Conservation (phyloP, 2,329 filamentous ascomycete genomes). For the Leptodontidium sp. region DNA sequence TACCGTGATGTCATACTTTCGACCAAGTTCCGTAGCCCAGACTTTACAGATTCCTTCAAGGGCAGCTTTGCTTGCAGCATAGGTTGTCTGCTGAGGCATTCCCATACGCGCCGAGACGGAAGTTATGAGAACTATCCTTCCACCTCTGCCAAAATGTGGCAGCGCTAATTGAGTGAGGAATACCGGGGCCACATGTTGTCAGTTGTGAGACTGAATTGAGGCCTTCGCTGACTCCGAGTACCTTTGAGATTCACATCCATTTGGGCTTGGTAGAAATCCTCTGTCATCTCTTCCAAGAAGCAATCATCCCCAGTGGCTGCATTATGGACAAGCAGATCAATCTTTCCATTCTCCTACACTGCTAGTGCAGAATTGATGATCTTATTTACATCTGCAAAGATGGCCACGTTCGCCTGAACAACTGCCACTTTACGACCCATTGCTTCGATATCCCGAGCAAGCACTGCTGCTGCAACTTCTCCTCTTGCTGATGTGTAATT, state of each 20-base stretch:
- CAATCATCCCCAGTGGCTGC: slow-evolving; percentile 29
- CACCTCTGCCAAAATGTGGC: slow-evolving; percentile 56
- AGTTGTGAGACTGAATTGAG: neutral
- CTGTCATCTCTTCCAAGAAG: slow-evolving; percentile 52
- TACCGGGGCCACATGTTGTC: slow-evolving; percentile 56
- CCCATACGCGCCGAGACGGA: slow-evolving; percentile 60
- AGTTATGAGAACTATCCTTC: slow-evolving; percentile 66
- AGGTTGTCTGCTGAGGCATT: slow-evolving; percentile 57
- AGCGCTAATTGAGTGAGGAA: slow-evolving; percentile 62
- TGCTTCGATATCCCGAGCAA: slow-evolving; percentile 32
- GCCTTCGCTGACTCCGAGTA: neutral
- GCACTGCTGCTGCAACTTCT: slow-evolving; percentile 49
- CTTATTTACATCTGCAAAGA: slow-evolving; percentile 17
- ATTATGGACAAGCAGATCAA: slow-evolving; percentile 46
- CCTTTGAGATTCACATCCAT: slow-evolving; percentile 59
- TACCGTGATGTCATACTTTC: slow-evolving; percentile 31
- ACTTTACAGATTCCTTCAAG: slow-evolving; percentile 45
- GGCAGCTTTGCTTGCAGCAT: slow-evolving; percentile 65
- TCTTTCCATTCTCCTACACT: slow-evolving; percentile 25
- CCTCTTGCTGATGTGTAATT: slow-evolving; percentile 28
- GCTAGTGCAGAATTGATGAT: slow-evolving; percentile 27
- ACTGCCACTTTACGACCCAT: slow-evolving; percentile 31
- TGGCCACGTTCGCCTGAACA: slow-evolving; percentile 28
- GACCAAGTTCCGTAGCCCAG: slow-evolving; percentile 33
- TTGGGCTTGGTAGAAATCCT: slow-evolving; percentile 60